Evolutionary conservation across 2,329 filamentous ascomycete species (phyloP).

Genomic region (Aureobasidium sp.): DNA sequence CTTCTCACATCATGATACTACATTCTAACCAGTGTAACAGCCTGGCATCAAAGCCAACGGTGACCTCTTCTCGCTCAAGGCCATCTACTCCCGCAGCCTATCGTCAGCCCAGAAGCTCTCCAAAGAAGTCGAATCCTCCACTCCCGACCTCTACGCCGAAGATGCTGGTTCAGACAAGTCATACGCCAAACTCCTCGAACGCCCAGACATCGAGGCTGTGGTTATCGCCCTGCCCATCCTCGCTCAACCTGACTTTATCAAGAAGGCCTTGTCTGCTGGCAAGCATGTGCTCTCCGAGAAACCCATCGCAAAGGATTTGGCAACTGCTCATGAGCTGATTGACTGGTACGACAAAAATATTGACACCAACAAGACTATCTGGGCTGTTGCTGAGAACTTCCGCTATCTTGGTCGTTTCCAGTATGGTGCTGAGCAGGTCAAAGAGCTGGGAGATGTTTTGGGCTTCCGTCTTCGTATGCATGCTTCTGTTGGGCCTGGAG

Average conservation of each 20-base stretch:
- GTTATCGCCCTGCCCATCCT: constrained; percentile 43
- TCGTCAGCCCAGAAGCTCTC: constrained; percentile 45
- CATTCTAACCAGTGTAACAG: constrained; percentile 18
- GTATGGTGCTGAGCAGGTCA: constrained; percentile 42
- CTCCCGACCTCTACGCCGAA: constrained; percentile 50
- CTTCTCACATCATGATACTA: not conserved
- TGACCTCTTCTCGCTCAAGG: constrained; percentile 46
- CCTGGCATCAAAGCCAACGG: constrained; percentile 51
- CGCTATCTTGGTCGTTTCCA: constrained; percentile 52
- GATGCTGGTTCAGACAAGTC: constrained; percentile 39
- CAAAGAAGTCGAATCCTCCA: constrained; percentile 25
- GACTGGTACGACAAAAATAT: constrained; percentile 37
- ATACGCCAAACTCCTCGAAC: constrained; percentile 33
- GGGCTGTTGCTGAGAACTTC: constrained; percentile 65
- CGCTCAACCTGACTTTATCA: constrained; percentile 38
- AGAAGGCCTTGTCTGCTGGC: constrained; percentile 39
- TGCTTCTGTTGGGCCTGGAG: constrained; percentile 37
- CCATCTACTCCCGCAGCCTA: constrained; percentile 57
- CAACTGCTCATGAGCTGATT: constrained; percentile 41
- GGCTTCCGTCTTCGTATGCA: constrained; percentile 45
- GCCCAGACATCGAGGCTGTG: constrained; percentile 39
- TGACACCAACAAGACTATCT: constrained; percentile 32
- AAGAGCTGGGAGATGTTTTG: constrained; percentile 46
- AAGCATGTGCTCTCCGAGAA: constrained; percentile 52
- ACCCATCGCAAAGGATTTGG: constrained; percentile 46